Evolutionary conservation across 2,329 filamentous ascomycete species (phyloP), one percentile per base, ranked within the genome.

Genomic region (Diaporthe sp.): DNA sequence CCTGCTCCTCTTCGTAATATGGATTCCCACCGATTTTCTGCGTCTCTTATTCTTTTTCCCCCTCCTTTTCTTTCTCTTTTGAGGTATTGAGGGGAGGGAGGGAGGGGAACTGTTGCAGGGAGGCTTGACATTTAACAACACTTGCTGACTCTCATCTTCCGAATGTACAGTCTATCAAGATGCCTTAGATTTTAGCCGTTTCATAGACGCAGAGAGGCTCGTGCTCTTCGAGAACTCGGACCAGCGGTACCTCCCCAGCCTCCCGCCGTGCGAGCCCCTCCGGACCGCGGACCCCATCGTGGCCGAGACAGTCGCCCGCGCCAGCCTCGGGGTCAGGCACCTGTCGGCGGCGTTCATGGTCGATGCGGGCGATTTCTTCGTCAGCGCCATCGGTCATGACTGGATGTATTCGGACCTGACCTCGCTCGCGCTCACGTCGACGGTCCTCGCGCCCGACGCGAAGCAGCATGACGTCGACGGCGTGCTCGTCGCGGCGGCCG

Each of bases 191-290:
- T 76, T 77, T 33, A 70, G 74, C 40, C 68, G 66, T 52, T 74
- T 52, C 71, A 70, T 25, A 9, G 68, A 58, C 58, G 61, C 79
- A 55, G 76, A 79, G 73, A 80, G 52, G 25, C 74, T 77, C 38
- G 71, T 77, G n/a, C 45, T 81, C 76, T 82, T 82, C 67, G 81
- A 82, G 25, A 81, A 82, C 77, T 80, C 82, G 47, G 81, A 81
- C 76, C 77, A 83, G 76, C 77, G 79, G 64, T 82, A 81, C 74
- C 76, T 8, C 13, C 5, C 25, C 13, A 28, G 25, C 25, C 50
- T 47, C 42, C 17, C 19, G 7, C 4, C 19, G 12, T 28, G 15
- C 25, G 35, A 66, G 71, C 75, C 74, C 76, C 78, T 67, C 74
- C 76, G 79, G 13, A 77, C 60, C 3, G 77, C 81, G 47, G 2